These are phyloP conservation scores for Adansonia grandidieri DNA, from an alignment of 441 rosid genomes.

Conservation along the genomic window DNA sequence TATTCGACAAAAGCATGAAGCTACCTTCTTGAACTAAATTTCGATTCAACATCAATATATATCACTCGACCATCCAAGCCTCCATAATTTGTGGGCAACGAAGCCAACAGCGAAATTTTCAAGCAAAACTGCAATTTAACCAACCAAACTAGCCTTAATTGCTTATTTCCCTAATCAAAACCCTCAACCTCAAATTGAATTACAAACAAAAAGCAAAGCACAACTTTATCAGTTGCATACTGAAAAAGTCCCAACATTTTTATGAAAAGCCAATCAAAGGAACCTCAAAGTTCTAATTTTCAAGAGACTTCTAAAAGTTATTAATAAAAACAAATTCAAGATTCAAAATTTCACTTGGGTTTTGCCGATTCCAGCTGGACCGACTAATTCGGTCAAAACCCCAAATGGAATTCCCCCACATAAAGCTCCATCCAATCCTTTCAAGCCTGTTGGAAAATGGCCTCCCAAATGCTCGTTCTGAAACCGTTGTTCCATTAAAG, in stretches of 20 bases:
- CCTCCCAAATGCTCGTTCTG: constrained; percentile 57
- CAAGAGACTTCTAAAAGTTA: not conserved
- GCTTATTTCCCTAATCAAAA: not conserved
- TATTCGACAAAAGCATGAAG: constrained; percentile 8
- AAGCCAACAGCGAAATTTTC: constrained; percentile 75
- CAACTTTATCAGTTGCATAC: not conserved
- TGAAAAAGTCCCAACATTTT: not conserved
- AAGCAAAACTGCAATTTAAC: constrained; percentile 66
- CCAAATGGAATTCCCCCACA: constrained; percentile 91
- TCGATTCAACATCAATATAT: constrained; percentile 83
- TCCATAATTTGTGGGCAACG: constrained; percentile 69
- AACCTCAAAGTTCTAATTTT: not conserved
- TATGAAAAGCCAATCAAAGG: not conserved
- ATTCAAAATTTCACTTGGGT: constrained; percentile 58
- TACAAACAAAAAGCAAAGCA: not conserved
- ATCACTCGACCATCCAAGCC: constrained; percentile 80
- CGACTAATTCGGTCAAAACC: constrained; percentile 83
- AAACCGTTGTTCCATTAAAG: constrained; percentile 56
- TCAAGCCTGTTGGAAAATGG: constrained; percentile 76
- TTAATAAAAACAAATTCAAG: not conserved
- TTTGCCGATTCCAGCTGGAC: constrained; percentile 92
- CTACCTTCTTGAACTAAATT: constrained; percentile 85
- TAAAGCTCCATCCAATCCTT: constrained; percentile 74
- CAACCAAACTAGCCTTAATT: not conserved
- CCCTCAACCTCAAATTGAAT: not conserved